These are phyloP conservation scores for Chiua sp. DNA, from an alignment of 1,284 basidiomycete species.

Conservation along the genomic window DNA sequence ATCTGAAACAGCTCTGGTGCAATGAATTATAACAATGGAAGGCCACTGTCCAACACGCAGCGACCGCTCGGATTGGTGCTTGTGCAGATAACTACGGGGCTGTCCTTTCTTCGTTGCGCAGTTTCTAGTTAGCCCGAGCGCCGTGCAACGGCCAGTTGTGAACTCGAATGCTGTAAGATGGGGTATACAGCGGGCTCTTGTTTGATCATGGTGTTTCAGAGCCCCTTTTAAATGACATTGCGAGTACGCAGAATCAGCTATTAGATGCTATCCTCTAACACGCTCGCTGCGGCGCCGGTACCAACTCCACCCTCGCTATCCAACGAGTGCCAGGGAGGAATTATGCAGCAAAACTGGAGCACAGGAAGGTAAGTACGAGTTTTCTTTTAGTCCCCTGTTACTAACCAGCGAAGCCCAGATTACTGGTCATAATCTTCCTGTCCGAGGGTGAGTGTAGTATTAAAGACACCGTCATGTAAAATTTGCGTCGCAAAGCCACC, in stretches of 20 bases:
- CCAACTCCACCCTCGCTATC: slow-evolving; percentile 54
- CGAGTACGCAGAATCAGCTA: slow-evolving; percentile 51
- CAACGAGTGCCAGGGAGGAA: slow-evolving; percentile 34
- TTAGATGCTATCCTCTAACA: slow-evolving; percentile 45
- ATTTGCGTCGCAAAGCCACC: slow-evolving; percentile 52
- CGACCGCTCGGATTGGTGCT: slow-evolving; percentile 42
- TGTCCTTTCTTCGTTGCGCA: slow-evolving; percentile 57
- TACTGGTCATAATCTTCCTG: slow-evolving; percentile 67
- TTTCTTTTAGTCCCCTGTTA: not conserved
- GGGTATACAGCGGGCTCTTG: slow-evolving; percentile 64
- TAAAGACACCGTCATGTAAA: slow-evolving; percentile 46
- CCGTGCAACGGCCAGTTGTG: slow-evolving; percentile 46
- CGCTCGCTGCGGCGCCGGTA: slow-evolving; percentile 45
- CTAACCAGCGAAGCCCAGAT: slow-evolving; percentile 36
- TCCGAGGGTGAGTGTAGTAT: slow-evolving; percentile 61
- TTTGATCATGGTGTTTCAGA: slow-evolving; percentile 44
- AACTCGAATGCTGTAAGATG: slow-evolving; percentile 41
- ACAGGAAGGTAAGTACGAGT: slow-evolving; percentile 50
- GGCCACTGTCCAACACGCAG: slow-evolving; percentile 51
- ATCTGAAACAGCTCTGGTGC: slow-evolving; percentile 51
- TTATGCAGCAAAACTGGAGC: slow-evolving; percentile 59
- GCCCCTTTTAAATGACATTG: slow-evolving; percentile 53
- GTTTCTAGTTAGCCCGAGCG: slow-evolving; percentile 65
- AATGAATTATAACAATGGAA: slow-evolving; percentile 49
- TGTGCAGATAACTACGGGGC: slow-evolving; percentile 58